Evolutionary conservation across 1,284 basidiomycete species (phyloP), one percentile per base, ranked within the genome.

Genomic region (Xerocomus nothofagi): DNA sequence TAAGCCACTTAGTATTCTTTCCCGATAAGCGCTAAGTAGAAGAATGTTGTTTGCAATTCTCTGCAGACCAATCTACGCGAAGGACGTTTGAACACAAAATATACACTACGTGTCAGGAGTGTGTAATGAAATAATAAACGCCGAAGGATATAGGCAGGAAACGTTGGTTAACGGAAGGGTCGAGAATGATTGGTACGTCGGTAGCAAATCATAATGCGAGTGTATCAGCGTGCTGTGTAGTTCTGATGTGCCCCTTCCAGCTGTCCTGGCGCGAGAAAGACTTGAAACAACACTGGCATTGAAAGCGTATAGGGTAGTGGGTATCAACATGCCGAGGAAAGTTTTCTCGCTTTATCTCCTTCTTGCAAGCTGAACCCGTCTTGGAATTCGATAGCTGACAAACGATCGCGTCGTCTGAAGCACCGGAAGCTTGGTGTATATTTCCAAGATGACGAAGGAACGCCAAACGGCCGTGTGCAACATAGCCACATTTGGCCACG

Each of bases 241-340:
- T 24, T 21, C 6, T 51, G 15, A 64, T 15, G 30, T 62, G 63
- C 2, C 31, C 29, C 6, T 4, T 46, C 42, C 44, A 42, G 43
- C 31, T 65, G 29, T 62, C 61, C 32, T 33, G n/a, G 3, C 63
- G 63, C 8, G 61, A 62, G 44, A 67, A 62, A 6, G 49, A 43
- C 39, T 36, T 62, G 2, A 20, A 27, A 37, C 61, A 62, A 21
- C 47, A 6, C 4, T 20, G 40, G 36, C 65, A 62, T 4, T 23
- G 6, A 32, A 47, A 51, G 27, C 61, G 63, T 12, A 41, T 3
- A 0, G 21, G 41, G 21, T 55, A 62, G 27, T 67, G 61, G 1
- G 30, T 62, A 6, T 63, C 61, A 0, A 39, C 43, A 6, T 62
- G 65, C 0, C 65, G 40, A 21, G 61, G 18, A 15, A 54, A 44